phyloP scores from a whole-genome alignment of 805 yeast genomes.

The Pichia nakasei region DNA sequence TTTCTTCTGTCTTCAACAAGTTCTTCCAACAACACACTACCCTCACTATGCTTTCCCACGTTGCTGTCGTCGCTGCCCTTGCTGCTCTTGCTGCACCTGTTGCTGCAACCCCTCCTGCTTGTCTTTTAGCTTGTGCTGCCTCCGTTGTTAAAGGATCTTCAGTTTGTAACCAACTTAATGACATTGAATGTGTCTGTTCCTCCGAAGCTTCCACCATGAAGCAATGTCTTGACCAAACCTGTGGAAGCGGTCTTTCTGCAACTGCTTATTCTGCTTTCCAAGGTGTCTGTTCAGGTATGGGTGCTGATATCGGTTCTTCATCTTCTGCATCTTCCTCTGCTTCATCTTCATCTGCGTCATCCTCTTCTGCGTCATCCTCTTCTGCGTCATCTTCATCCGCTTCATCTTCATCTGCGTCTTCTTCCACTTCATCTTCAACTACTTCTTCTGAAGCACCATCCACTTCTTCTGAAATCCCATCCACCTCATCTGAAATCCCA shows the following conservation, averaged over 20 bases:
- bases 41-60: slow-evolving; percentile 11
- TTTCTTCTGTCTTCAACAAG: not conserved
- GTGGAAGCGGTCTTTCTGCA: slow-evolving; percentile 56
- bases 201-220: slow-evolving; percentile 44
- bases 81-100: slow-evolving; percentile 32
- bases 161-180: slow-evolving; percentile 49
- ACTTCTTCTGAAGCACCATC: slow-evolving; percentile 21
- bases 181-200: slow-evolving; percentile 61
- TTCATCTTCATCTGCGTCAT: slow-evolving; percentile 24
- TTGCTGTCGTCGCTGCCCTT: slow-evolving; percentile 25
- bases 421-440: slow-evolving; percentile 17
- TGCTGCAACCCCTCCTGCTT: slow-evolving; percentile 78
- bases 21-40: too few relatives aligned
- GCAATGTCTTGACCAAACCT: slow-evolving; percentile 54
- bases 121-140: slow-evolving; percentile 82
- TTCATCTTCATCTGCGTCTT: slow-evolving; percentile 17
- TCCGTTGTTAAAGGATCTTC: slow-evolving; percentile 48
- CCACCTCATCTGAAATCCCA: slow-evolving; percentile 17
- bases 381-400: slow-evolving; percentile 23
- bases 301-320: slow-evolving; percentile 26
- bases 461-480: slow-evolving; percentile 16
- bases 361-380: slow-evolving; percentile 27
- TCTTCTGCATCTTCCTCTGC: slow-evolving; percentile 24
- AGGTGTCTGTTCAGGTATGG: slow-evolving; percentile 41
- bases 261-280: slow-evolving; percentile 54